phyloP scores from a whole-genome alignment of 768 basidiomycete genomes.

The Mrakia blollopis region DNA sequence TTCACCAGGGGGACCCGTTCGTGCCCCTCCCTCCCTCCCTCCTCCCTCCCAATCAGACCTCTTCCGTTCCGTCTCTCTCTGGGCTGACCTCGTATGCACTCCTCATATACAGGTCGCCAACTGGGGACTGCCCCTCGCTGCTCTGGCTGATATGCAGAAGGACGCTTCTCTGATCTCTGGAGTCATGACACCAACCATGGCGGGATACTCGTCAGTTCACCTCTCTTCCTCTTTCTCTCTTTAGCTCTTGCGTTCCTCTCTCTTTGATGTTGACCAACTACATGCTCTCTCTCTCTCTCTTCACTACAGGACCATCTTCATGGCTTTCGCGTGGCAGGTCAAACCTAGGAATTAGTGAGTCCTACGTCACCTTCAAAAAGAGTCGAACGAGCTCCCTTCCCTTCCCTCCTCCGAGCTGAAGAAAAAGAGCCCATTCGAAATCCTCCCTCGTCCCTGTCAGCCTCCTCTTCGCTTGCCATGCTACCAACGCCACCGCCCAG shows the following conservation, averaged over 20 bases:
- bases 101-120: slow-evolving; percentile 69
- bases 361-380: background rate
- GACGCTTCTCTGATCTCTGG: slow-evolving; percentile 97
- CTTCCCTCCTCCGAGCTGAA: no score
- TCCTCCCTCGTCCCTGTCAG: background rate
- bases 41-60: background rate
- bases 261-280: background rate
- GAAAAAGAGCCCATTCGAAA: background rate
- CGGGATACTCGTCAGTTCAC: slow-evolving; percentile 78
- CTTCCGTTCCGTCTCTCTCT: background rate
- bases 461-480: slow-evolving; percentile 50
- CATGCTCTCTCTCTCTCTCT: background rate
- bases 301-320: slow-evolving; percentile 33
- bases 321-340: slow-evolving; percentile 33
- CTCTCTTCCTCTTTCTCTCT: background rate
- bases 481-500: slow-evolving; percentile 85
- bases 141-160: slow-evolving; percentile 78
- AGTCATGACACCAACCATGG: slow-evolving; percentile 87
- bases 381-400: background rate
- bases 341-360: slow-evolving; percentile 32
- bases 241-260: no score
- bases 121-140: slow-evolving; percentile 95
- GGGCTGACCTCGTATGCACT: background rate
- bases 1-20: slow-evolving; percentile 4
- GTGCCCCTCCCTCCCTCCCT: background rate